Base-by-base conservation (phyloP, 2,329 filamentous ascomycete genomes). In the Clonostachys rhizophaga region DNA sequence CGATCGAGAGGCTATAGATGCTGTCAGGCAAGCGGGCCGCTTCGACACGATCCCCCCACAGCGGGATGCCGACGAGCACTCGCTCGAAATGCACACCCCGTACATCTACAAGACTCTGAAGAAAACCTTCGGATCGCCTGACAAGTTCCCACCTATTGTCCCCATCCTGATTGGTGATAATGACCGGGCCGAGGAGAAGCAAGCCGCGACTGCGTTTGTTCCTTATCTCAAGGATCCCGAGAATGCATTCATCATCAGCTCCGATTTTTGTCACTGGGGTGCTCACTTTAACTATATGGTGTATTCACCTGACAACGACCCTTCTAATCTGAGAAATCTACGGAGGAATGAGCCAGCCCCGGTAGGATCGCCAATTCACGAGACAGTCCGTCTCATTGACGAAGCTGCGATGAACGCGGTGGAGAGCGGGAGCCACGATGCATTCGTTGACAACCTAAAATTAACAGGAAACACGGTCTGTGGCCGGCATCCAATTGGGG, bases 201-300 rank as follows among this genome's bases (percentile, higher is more conserved):
- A 65, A 2, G 81, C 87, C 48, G 94, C 90, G 3, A 58, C 70
- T 24, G 63, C 91, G n/a, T 72, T 99, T 8, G 81, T 87, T 2
- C 84, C 87, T 0, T 95, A 94, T 62, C 70, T 99, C 7, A 73
- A 75, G 34, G 87, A 96, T 55, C 80, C 85, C 0, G 71, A 77
- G 12, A 95, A 89, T 50, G 83, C 86, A 2, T 96, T 97, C 62
- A 79, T 99, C 50, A 79, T 97, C 52, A 94, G 88, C 64, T 96
- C 91, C 1, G 94, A 99, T 64, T 99, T 99, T 64, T 96, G 92
- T 54, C 94, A 99, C 66, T 99, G 94, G 94, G 94, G 94, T 11
- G 57, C 74, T 1, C 78, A 89, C 43, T 99, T 96, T 65, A 44
- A 43, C 47, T 99, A 97, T 65, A 89, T 84, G 30, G 86, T 86